Percentiles rank a stretch among this genome's conserved stretches.
These are phyloP conservation scores for Eucalyptus erythrocorys DNA, from an alignment of 345 rosid genomes.

Conservation along the genomic window DNA sequence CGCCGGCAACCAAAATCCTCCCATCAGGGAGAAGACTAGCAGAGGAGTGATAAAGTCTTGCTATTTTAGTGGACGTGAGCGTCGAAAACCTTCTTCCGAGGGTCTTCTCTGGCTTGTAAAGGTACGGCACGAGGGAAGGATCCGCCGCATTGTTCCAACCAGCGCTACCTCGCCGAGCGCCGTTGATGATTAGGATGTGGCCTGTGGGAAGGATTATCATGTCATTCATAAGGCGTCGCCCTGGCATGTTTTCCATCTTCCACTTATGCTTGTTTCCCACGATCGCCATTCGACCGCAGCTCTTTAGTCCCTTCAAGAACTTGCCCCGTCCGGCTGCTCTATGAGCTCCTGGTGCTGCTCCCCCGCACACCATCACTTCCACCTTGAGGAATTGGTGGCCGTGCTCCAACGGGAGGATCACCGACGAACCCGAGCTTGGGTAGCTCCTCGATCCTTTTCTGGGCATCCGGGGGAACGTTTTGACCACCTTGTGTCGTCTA, in stretches of 20 bases:
- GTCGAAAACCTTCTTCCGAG: slow-evolving; percentile 12
- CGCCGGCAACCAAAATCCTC: slow-evolving; percentile 35
- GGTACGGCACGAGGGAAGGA: slow-evolving; percentile 12
- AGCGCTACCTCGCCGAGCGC: slow-evolving; percentile 24
- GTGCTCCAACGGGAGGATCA: slow-evolving; percentile 22
- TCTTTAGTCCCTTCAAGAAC: slow-evolving; percentile 5
- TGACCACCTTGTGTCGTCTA: slow-evolving; percentile 10
- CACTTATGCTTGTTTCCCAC: slow-evolving; percentile 12
- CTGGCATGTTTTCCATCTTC: slow-evolving; percentile 47
- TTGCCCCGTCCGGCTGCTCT: slow-evolving; percentile 2
- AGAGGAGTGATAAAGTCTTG: slow-evolving; percentile 50
- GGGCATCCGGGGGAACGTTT: slow-evolving; percentile 26
- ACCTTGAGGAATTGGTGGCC: slow-evolving; percentile 4
- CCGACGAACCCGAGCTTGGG: slow-evolving; percentile 46
- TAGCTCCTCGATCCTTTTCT: slow-evolving; percentile 43
- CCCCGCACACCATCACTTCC: slow-evolving; percentile 42
- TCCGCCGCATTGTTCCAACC: slow-evolving; percentile 13
- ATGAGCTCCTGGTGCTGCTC: slow-evolving; percentile 27
- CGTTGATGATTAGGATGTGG: slow-evolving; percentile 34
- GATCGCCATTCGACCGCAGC: slow-evolving; percentile 29
- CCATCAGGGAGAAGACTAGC: slow-evolving; percentile 41
- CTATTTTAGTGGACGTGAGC: slow-evolving; percentile 26
- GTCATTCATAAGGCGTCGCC: slow-evolving; percentile 37
- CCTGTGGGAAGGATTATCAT: slow-evolving; percentile 58
- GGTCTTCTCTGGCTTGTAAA: slow-evolving; percentile 16